A percentile compares a stretch with the other conserved stretches of the same genome.
Conservation (phyloP, 208 protist genomes). For the Entamoeba histolytica region DNA sequence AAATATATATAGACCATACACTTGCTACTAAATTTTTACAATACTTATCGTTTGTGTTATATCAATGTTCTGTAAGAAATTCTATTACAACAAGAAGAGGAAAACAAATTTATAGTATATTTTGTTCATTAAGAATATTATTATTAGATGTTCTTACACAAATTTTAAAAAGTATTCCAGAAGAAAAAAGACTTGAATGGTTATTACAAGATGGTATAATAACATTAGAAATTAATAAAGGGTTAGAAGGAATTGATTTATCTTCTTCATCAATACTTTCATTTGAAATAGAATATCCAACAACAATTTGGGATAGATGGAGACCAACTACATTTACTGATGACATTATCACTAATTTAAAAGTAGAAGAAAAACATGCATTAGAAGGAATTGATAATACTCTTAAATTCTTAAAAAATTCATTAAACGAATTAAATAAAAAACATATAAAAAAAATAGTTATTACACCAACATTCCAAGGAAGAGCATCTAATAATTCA, state of each 20-base stretch:
- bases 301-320: neutral
- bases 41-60: neutral
- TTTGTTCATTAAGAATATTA: neutral
- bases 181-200: neutral
- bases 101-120: neutral
- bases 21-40: neutral
- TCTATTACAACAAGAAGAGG: neutral
- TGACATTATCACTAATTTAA: neutral
- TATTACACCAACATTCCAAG: neutral
- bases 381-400: neutral
- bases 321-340: neutral
- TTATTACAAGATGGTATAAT: neutral
- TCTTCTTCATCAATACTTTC: neutral
- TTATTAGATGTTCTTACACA: neutral
- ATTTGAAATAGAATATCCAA: neutral
- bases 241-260: neutral
- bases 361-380: neutral
- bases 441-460: neutral
- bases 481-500: neutral
- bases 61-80: neutral
- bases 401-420: neutral
- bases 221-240: neutral
- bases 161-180: neutral
- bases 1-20: neutral
- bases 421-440: neutral